Conservation (phyloP, 2,329 filamentous ascomycete genomes). For the Colletotrichum sublineola region DNA sequence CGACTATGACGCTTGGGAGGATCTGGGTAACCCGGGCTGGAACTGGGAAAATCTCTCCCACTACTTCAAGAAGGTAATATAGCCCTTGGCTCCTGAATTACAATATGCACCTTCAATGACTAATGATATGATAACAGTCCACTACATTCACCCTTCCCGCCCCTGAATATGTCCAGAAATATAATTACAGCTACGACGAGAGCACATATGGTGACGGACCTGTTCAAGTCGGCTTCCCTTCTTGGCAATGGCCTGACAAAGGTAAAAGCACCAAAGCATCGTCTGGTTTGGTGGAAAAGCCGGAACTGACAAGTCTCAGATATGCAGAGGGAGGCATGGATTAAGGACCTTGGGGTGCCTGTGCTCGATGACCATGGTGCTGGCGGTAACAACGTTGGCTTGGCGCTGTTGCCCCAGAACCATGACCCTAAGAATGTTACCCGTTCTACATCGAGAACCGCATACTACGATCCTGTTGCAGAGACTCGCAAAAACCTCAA, state of each 20-base stretch:
- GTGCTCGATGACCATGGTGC: constrained; percentile 41
- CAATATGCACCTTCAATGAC: constrained; percentile 48
- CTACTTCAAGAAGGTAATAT: constrained; percentile 59
- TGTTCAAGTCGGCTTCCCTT: constrained; percentile 45
- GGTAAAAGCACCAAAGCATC: constrained; percentile 12
- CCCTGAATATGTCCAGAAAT: constrained; percentile 46
- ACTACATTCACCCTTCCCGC: constrained; percentile 49
- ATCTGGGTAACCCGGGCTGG: constrained; percentile 59
- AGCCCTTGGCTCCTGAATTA: too few relatives aligned
- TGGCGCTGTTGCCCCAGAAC: constrained; percentile 50
- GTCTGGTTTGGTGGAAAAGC: fast-evolving
- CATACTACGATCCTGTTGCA: constrained; percentile 51
- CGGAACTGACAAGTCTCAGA: not conserved
- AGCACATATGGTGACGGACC: constrained; percentile 46
- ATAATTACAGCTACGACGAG: constrained; percentile 44
- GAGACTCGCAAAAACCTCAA: constrained; percentile 54
- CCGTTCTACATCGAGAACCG: constrained; percentile 51
- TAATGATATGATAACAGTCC: constrained; percentile 48
- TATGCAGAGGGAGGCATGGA: constrained; percentile 32
- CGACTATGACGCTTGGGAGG: constrained; percentile 60
- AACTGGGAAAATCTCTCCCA: constrained; percentile 59
- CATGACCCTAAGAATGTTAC: constrained; percentile 56
- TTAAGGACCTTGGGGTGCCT: constrained; percentile 37
- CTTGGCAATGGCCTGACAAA: constrained; percentile 47
- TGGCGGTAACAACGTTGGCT: constrained; percentile 41